Base-by-base conservation (phyloP, 768 basidiomycete genomes). In the Lactifluus volemus region DNA sequence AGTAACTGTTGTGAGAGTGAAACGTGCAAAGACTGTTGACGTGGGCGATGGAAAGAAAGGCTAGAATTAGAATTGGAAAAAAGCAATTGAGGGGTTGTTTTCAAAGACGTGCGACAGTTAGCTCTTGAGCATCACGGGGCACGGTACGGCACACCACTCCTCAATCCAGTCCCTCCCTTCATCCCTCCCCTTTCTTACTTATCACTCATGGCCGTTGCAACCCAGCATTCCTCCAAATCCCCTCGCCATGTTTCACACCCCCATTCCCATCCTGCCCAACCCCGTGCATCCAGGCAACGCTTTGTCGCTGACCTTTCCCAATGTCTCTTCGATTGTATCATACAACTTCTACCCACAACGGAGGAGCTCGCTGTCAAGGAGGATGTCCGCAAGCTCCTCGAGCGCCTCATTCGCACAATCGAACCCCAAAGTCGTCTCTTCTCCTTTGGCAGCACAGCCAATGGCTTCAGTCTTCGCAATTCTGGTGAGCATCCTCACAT, bases 381-480 rank as follows among this genome's bases (percentile, higher is more conserved):
- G 77, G 92, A 96, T 68, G 95, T 98, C 65, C 79, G 96, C 69
- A 92, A 91, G 73, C 80, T 95, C 68, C 86, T 99, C 58, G 95
- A 99, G 77, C 83, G 91, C 67, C 85, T 99, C 74, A 96, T 96
- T 71, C 84, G 91, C 71, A 94, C 91, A 49, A 91, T 99, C 74
- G 91, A 95, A 72, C 95, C 94, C 48, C 82, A 92, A 68, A 89
- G 89, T 65, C 85, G 91, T 55, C 77, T 99, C 67, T 74, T 96
- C 67, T 92, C 93, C 59, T 99, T 99, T 72, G 96, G 96, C 38
- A 94, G 92, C 71, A 97, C 92, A 41, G 95, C 94, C 11, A 98
- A 98, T 70, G 94, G 95, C 60, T 96, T 98, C 78, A 94, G 92
- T 71, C 82, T 98, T 68, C 82, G 93, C 67, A 97, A 98, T 76